Conservation (phyloP, 805 yeast species). For the Saccharomycopsis malanga region DNA sequence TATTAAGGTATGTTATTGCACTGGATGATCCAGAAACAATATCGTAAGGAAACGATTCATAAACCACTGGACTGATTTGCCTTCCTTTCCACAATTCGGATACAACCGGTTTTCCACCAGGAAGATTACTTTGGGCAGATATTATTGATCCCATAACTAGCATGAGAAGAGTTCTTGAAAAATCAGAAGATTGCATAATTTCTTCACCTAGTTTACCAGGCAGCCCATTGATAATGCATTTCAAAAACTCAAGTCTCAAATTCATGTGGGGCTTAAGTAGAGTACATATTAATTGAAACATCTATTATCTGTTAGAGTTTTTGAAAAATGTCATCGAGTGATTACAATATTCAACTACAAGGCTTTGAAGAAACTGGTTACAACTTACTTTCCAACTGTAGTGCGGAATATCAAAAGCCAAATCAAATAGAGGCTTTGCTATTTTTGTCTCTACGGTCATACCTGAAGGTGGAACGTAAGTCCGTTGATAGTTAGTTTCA, state of each 20-base stretch:
- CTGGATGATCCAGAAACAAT: not conserved
- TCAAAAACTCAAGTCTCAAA: not conserved
- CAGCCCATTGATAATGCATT: not conserved
- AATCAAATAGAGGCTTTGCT: not conserved
- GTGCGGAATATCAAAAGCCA: not conserved
- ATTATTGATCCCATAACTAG: conserved; percentile 6
- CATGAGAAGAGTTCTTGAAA: conserved; percentile 1
- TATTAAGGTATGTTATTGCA: conserved; percentile 5
- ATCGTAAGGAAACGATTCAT: conserved; percentile 12
- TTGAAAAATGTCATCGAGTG: not conserved
- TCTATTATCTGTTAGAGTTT: no score
- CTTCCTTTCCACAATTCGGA: conserved; percentile 3
- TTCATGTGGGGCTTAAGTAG: not conserved
- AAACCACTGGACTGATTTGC: not conserved
- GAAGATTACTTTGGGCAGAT: conserved; percentile 10
- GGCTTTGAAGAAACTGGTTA: not conserved
- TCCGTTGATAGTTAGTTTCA: not conserved
- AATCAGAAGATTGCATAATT: conserved; percentile 1
- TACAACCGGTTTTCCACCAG: conserved; percentile 14
- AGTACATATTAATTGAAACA: not conserved
- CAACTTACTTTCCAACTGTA: not conserved
- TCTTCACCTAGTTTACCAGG: not conserved
- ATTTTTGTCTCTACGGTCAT: not conserved
- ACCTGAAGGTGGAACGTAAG: not conserved
- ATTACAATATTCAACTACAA: not conserved